Evolutionary conservation across 768 basidiomycete species (phyloP), one percentile per base, ranked within the genome.

Genomic region (Leucocoprinus leucothites): DNA sequence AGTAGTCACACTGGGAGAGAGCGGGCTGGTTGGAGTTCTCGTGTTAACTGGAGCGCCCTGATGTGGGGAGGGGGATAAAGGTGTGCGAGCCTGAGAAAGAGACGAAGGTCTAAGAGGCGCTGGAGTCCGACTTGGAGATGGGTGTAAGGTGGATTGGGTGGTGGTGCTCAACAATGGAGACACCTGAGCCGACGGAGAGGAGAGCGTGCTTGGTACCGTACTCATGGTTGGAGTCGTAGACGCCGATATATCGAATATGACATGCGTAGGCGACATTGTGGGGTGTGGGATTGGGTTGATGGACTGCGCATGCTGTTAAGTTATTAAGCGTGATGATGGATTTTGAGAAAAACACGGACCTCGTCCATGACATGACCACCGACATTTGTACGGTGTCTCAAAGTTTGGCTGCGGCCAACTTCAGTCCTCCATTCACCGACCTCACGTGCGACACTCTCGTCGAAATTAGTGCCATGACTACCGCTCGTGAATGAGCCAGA

Each of bases 381-480:
- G 13, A 45, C 45, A 40, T 66, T 67, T 40, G 61, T 69, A 45
- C 76, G 63, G 53, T 69, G 72, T 57, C 73, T 63, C 24, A 72
- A 61, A 24, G 57, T 56, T 34, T 66, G 71, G 56, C 65, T 67
- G 51, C 73, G 65, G 24, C 46, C 51, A 14, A 73, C 71, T 50
- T 76, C 69, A 11, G 67, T 73, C 54, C 81, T 69, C 85, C 84
- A 83, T 66, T 80, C 78, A 18, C 70, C 69, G 9, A 81, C 73
- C 60, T 84, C 82, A 48, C 64, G 71, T 5, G 79, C 71, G 42
- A 76, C 71, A 41, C 85, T 70, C n/a, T 74, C 71, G 42, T 82
- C 80, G 3, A 87, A 69, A 62, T 85, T 84, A 21, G 65, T 14
- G 50, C 65, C 54, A 67, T 64, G 1, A 55, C 44, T 49, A 56